phyloP scores from a whole-genome alignment of 495 filamentous ascomycete species.

The Penicillium maclennaniae region DNA sequence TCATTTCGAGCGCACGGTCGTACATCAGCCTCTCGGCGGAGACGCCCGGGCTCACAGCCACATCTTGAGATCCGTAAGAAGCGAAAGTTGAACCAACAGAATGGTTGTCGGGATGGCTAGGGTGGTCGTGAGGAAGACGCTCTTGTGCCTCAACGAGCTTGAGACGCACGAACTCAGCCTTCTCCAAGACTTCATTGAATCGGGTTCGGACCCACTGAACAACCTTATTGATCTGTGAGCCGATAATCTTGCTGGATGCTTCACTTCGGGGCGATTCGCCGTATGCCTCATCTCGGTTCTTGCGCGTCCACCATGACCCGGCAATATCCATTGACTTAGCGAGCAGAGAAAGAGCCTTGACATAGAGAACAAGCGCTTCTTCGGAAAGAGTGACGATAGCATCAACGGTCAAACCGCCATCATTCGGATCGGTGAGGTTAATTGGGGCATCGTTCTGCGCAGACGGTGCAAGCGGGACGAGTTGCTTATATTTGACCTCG shows the following conservation, averaged over 20 bases:
- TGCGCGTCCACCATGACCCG: conserved; percentile 83
- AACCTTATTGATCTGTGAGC: conserved; percentile 78
- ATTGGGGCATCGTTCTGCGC: conserved; percentile 46
- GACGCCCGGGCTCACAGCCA: conserved; percentile 67
- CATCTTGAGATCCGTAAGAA: conserved; percentile 57
- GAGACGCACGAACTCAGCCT: conserved; percentile 83
- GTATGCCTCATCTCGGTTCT: conserved; percentile 62
- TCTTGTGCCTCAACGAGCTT: conserved; percentile 86
- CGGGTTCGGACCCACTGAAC: conserved; percentile 92
- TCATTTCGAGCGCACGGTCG: conserved; percentile 95
- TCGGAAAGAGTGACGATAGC: conserved; percentile 84
- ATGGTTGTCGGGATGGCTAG: conserved; percentile 78
- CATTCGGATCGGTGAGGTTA: conserved; percentile 25
- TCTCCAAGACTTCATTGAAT: conserved; percentile 95
- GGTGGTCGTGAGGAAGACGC: conserved; percentile 77
- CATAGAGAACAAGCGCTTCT: conserved; percentile 92
- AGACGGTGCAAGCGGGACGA: conserved; percentile 81
- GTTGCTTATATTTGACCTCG: conserved; percentile 96
- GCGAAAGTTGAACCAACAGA: conserved; percentile 44
- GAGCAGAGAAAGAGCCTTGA: conserved; percentile 84
- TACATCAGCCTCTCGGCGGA: conserved; percentile 98
- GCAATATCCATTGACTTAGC: conserved; percentile 97
- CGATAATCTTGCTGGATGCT: conserved; percentile 50
- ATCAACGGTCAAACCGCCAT: conserved; percentile 67
- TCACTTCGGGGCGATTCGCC: conserved; percentile 39